Base-by-base conservation (phyloP, 2,329 filamentous ascomycete species). In the Diplodia intermedia region DNA sequence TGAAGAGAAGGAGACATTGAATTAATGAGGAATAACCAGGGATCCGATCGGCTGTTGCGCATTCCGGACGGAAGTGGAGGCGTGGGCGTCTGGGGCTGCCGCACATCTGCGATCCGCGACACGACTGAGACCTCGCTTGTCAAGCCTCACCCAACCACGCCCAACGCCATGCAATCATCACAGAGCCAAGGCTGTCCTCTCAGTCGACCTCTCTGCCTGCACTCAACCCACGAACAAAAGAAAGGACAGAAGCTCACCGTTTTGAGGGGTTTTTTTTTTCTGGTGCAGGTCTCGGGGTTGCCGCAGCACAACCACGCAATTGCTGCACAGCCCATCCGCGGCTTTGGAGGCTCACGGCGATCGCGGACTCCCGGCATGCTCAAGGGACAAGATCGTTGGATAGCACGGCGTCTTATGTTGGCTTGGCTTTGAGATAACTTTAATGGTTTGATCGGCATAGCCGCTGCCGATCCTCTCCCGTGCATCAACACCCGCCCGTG, bases 401-500 rank as follows among this genome's bases (percentile, higher is more conserved):
- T 18, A 8, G 47, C 15, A 61, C 23, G 40, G 38, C 23, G 56
- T 62, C 40, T 62, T 50, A 50, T 36, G 18, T 49, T 62, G 11
- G 26, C 57, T 62, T 62, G 57, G 57, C 57, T 62, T 62, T 50
- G 4, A 62, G 57, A 62, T 62, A 62, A 62, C 40, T 62, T n/a
- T 62, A 62, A 62, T 36, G 29, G 57, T 49, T 50, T 62, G 57
- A 62, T 62, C 57, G 40, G 40, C 57, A 7, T 23, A 47, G 40
- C 57, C 40, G 57, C 20, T 62, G 38, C 57, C 57, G 57, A 20
- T 61, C 57, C 14, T 26, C 15, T 29, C n/a, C 26, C 57, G 33
- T 49, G 57, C 57, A 62, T 50, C 57, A 62, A 62, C 40, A 62
- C 40, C 40, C 26, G 26, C 54, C 57, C 38, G 47, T 49, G 36